Conservation (phyloP, 495 filamentous ascomycete species). For the Hypoxylon lienhwacheense region DNA sequence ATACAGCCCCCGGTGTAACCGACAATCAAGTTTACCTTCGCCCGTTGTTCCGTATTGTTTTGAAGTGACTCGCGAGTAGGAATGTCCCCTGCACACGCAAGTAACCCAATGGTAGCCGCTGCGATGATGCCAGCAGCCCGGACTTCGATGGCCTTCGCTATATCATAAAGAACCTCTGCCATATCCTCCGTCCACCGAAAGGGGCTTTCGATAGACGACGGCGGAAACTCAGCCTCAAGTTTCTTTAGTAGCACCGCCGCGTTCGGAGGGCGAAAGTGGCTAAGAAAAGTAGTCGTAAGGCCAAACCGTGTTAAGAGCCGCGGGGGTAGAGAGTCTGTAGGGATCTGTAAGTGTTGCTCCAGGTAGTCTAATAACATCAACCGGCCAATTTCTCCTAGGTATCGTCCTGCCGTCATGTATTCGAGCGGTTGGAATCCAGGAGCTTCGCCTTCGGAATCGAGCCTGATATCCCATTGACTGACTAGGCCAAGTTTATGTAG, state of each 20-base stretch:
- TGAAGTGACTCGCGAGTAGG: conserved; percentile 23
- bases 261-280: conserved; percentile 59
- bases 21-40: conserved; percentile 64
- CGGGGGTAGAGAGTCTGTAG: conserved; percentile 54
- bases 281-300: conserved; percentile 72
- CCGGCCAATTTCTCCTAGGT: conserved; percentile 80
- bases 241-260: conserved; percentile 53
- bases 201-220: conserved; percentile 43
- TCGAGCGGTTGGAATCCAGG: conserved; percentile 86
- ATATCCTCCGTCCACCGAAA: conserved; percentile 63
- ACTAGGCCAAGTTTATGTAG: conserved; percentile 64
- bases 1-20: conserved; percentile 81
- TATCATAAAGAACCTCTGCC: conserved; percentile 59
- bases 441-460: conserved; percentile 66
- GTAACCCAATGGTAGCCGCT: conserved; percentile 67
- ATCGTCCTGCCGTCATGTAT: conserved; percentile 83
- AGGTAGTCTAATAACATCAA: conserved; percentile 71
- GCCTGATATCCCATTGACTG: conserved; percentile 68
- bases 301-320: conserved; percentile 65
- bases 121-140: conserved; percentile 73
- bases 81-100: conserved; percentile 68
- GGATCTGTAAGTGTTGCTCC: conserved; percentile 45
- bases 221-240: conserved; percentile 57
- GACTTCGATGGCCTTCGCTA: conserved; percentile 65
- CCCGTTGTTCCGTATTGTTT: conserved; percentile 6